phyloP scores from a whole-genome alignment of 768 basidiomycete genomes.

The Stropharia rugosoannulata region DNA sequence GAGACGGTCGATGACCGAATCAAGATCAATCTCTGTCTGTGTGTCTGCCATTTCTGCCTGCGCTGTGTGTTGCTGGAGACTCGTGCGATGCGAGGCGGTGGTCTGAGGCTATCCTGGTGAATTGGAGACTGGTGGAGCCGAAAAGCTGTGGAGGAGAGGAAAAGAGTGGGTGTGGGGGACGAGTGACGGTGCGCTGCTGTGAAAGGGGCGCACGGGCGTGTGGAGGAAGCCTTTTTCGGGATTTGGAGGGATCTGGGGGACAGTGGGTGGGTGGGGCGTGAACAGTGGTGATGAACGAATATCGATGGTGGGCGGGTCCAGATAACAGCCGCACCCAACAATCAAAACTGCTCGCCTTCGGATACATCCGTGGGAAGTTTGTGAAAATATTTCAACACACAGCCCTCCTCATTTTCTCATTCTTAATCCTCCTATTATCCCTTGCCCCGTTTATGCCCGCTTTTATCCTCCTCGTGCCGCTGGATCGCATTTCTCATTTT shows the following conservation, averaged over 20 bases:
- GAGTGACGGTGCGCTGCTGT: slow-evolving; percentile 10
- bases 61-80: slow-evolving; percentile 1
- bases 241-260: slow-evolving; percentile 4
- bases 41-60: slow-evolving; percentile 65
- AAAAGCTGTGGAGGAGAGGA: slow-evolving; percentile 13
- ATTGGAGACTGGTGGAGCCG: slow-evolving; percentile 12
- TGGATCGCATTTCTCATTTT: no score
- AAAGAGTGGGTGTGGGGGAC: slow-evolving; percentile 11
- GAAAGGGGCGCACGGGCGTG: neutral
- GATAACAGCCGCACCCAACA: slow-evolving; percentile 39
- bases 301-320: slow-evolving; percentile 48
- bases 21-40: slow-evolving; percentile 93
- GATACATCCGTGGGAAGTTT: slow-evolving; percentile 5
- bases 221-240: slow-evolving; percentile 8
- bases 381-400: neutral
- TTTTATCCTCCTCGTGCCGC: no score
- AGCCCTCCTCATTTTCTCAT: neutral
- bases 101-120: slow-evolving; percentile 3
- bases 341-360: slow-evolving; percentile 6
- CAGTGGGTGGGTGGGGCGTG: slow-evolving; percentile 7
- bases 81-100: slow-evolving; percentile 3
- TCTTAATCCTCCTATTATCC: neutral
- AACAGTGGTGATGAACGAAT: slow-evolving; percentile 26
- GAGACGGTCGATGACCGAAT: slow-evolving; percentile 98
- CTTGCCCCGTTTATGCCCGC: no score